Conservation (phyloP, 2,329 filamentous ascomycete genomes). For the Dactylonectria estremocensis region DNA sequence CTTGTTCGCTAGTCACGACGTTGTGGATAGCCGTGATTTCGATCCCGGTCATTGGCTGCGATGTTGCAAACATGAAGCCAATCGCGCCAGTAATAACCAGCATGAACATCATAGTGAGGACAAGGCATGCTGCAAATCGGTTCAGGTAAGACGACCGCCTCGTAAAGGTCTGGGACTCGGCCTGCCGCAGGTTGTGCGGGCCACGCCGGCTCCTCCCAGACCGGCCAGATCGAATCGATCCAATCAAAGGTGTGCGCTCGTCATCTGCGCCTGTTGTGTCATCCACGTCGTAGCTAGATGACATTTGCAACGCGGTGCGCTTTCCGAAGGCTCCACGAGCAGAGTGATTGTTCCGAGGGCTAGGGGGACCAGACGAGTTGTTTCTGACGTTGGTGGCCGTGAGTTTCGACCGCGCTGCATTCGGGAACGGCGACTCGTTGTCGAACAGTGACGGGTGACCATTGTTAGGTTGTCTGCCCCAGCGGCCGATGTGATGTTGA, state of each 20-base stretch:
- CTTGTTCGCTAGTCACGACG: slow-evolving; percentile 92
- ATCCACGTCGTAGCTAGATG: slow-evolving; percentile 83
- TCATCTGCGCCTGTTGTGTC: slow-evolving; percentile 85
- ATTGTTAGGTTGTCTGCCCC: slow-evolving; percentile 78
- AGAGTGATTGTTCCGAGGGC: slow-evolving; percentile 71
- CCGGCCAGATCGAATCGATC: slow-evolving; percentile 69
- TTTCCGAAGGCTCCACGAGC: slow-evolving; percentile 57
- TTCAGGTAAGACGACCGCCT: slow-evolving; percentile 75
- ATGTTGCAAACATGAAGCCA: slow-evolving; percentile 92
- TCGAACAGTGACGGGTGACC: slow-evolving; percentile 81
- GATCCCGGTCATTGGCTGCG: slow-evolving; percentile 86
- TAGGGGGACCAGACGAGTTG: slow-evolving; percentile 78
- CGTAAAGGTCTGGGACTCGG: slow-evolving; percentile 81
- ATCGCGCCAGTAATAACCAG: slow-evolving; percentile 88
- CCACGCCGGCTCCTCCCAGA: slow-evolving; percentile 72
- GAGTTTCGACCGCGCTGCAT: slow-evolving; percentile 75
- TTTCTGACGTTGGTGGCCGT: slow-evolving; percentile 71
- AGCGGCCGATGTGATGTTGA: slow-evolving; percentile 81
- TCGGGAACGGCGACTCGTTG: slow-evolving; percentile 84
- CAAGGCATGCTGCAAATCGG: slow-evolving; percentile 87
- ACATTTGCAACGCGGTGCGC: slow-evolving; percentile 71
- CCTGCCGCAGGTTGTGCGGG: slow-evolving; percentile 73
- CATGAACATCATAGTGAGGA: slow-evolving; percentile 86
- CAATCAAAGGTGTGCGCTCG: slow-evolving; percentile 87
- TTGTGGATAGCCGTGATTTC: slow-evolving; percentile 86